Evolutionary conservation across 805 yeast genomes (phyloP).

Genomic region (Saturnispora quitensis): DNA sequence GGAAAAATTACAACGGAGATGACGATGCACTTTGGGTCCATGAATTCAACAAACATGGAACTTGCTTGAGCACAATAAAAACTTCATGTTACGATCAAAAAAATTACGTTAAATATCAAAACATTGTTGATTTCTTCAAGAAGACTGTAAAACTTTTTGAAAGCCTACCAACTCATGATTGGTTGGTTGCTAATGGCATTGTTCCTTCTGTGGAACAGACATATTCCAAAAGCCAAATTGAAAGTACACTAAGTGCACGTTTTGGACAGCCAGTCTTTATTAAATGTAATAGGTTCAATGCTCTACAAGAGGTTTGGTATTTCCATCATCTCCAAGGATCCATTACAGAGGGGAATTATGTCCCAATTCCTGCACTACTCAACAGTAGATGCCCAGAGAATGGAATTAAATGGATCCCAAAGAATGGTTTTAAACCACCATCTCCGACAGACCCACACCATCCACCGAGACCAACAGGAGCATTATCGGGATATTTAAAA

Average conservation of each 20-base stretch:
- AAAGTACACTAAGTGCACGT: constrained; percentile 39
- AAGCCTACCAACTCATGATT: constrained; percentile 55
- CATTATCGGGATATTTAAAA: constrained; percentile 38
- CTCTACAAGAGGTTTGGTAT: constrained; percentile 68
- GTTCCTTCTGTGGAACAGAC: constrained; percentile 50
- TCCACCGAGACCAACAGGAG: constrained; percentile 26
- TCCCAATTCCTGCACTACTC: constrained; percentile 49
- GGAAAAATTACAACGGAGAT: constrained; percentile 68
- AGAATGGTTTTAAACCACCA: constrained; percentile 28
- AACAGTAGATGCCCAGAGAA: constrained; percentile 55
- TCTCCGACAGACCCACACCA: constrained; percentile 22
- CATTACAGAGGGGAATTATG: constrained; percentile 53
- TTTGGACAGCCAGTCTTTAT: constrained; percentile 52
- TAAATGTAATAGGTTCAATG: constrained; percentile 46
- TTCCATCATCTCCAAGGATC: constrained; percentile 71
- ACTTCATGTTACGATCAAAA: constrained; percentile 53
- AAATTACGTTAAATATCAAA: constrained; percentile 25
- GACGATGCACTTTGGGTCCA: constrained; percentile 77
- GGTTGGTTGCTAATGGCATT: constrained; percentile 61
- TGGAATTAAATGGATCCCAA: constrained; percentile 70
- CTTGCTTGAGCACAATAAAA: constrained; percentile 75
- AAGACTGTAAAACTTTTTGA: constrained; percentile 50
- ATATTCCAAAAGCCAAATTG: constrained; percentile 48
- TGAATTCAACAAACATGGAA: constrained; percentile 91
- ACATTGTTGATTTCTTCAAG: constrained; percentile 63